Conservation (phyloP, 2,329 filamentous ascomycete species). For the Apiospora rasikravindrae region DNA sequence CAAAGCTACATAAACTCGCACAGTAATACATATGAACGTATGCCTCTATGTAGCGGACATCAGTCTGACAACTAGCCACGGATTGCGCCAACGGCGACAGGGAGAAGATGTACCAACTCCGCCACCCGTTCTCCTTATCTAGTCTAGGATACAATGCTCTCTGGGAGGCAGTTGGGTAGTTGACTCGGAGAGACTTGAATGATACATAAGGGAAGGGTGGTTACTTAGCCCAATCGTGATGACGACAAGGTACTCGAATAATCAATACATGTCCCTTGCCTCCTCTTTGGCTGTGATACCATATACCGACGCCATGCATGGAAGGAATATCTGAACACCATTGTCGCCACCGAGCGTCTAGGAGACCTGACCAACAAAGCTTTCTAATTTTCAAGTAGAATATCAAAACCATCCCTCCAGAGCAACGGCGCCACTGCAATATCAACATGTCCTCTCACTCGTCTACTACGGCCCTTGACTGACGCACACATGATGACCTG, state of each 20-base stretch:
- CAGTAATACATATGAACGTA: too few relatives aligned
- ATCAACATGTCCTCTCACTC: not conserved
- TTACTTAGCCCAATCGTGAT: not conserved
- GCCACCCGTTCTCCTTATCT: too few relatives aligned
- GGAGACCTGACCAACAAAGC: not conserved
- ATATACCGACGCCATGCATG: not conserved
- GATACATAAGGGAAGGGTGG: not conserved
- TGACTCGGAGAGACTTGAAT: not conserved
- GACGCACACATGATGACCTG: not conserved
- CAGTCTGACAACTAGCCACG: too few relatives aligned
- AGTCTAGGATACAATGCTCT: too few relatives aligned
- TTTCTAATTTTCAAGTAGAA: not conserved
- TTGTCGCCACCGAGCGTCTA: not conserved
- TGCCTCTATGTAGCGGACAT: too few relatives aligned
- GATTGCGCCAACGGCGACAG: too few relatives aligned
- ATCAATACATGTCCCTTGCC: not conserved
- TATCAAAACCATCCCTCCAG: not conserved
- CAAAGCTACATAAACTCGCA: too few relatives aligned
- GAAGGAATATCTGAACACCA: not conserved
- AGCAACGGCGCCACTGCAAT: not conserved
- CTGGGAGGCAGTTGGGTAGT: too few relatives aligned
- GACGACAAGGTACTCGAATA: not conserved
- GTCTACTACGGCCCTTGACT: not conserved
- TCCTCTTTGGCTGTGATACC: not conserved
- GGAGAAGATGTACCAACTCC: too few relatives aligned